phyloP scores from a whole-genome alignment of 768 basidiomycete species.

The Tylopilus subfusipes region DNA sequence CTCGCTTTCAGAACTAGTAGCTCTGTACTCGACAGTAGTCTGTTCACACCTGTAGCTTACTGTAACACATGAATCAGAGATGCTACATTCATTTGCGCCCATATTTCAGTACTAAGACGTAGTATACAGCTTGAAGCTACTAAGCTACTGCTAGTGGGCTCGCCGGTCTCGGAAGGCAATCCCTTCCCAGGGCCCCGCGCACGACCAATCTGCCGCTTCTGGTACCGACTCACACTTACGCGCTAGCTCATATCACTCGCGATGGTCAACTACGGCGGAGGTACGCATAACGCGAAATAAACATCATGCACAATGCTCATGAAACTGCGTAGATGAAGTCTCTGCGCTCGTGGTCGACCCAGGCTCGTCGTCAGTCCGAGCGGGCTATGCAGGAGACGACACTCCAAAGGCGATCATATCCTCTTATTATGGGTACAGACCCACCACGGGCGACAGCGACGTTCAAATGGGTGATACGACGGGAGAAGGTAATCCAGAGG shows the following conservation, averaged over 20 bases:
- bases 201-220: too few species aligned
- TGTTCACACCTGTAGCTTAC: too few species aligned
- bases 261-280: constrained; percentile 89
- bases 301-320: not conserved
- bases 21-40: too few species aligned
- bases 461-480: constrained; percentile 41
- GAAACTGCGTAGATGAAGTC: constrained; percentile 75
- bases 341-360: constrained; percentile 95
- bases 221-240: not conserved
- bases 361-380: constrained; percentile 83
- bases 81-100: too few species aligned
- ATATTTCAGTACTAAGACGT: too few species aligned
- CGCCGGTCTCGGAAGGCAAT: too few species aligned
- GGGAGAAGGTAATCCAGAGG: constrained; percentile 30
- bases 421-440: constrained; percentile 79
- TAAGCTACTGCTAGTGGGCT: too few species aligned
- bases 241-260: not conserved
- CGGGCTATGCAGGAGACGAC: constrained; percentile 97
- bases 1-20: too few species aligned
- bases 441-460: constrained; percentile 31
- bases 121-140: too few species aligned
- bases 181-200: too few species aligned
- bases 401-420: constrained; percentile 90
- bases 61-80: too few species aligned
- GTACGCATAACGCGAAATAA: constrained; percentile 38